Base-by-base conservation (phyloP, 1,139 yeast genomes). In the Eremothecium sinecaudum region DNA sequence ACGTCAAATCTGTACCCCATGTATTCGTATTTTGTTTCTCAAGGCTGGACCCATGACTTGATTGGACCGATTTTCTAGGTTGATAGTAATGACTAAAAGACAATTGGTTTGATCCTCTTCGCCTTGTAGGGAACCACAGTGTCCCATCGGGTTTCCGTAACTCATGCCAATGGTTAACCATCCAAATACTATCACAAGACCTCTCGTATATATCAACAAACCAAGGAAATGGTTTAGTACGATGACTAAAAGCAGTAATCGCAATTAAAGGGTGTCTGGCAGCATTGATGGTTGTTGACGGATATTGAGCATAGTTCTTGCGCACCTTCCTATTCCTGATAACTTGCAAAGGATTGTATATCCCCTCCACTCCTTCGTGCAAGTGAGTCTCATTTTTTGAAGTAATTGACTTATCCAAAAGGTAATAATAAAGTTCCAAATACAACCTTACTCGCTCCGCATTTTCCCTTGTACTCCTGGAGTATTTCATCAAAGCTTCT, bases 331-430 rank as follows among this genome's bases (percentile, higher is more conserved):
- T 63, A 54, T 84, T 80, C 40, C 96, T 62, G 23, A 84, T 72
- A 13, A 77, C 69, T 52, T 82, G 94, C 30, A 84, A 61, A 1
- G 95, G 95, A 51, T 84, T 84, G 58, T 79, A 84, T 2, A 72
- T 70, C 1, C 79, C 82, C 41, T 77, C 84, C 2, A 79, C 70
- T 1, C 72, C 58, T 24, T 37, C 45, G 35, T 49, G 56, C 20
- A 40, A 37, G 22, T 37, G 39, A 6, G 36, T 38, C 10, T 31
- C 39, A 9, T 35, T 38, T 12, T 40, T 47, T 13, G 43, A 33
- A 4, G 38, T 32, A 3, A 47, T 36, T 23, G 41, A 45, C 26
- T 46, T 42, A 32, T 51, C 58, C 27, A 57, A 19, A 8, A 53
- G 35, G 16, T 40, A 45, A 33, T 55, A 57, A 34, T 44, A 57